Evolutionary conservation across 2,329 filamentous ascomycete species (phyloP).

Genomic region (Lachnellula hyalina): DNA sequence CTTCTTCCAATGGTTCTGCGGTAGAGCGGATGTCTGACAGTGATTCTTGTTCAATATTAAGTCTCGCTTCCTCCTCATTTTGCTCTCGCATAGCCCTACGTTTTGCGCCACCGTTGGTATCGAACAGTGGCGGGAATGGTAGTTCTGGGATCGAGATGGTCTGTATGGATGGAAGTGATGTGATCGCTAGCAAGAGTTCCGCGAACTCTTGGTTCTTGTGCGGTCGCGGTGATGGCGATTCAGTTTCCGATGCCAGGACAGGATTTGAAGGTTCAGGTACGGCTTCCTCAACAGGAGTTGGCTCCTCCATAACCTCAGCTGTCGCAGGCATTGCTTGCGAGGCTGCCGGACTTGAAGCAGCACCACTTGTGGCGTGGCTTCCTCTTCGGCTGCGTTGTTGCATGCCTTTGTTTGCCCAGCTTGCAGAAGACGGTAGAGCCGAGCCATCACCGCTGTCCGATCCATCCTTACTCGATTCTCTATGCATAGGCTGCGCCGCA

Average conservation of each 20-base stretch:
- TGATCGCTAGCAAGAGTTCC: constrained; percentile 41
- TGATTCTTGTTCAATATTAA: constrained; percentile 47
- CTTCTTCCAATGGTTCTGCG: constrained; percentile 53
- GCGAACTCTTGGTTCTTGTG: constrained; percentile 29
- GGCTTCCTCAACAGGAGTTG: constrained; percentile 17
- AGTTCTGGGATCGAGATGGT: constrained; percentile 37
- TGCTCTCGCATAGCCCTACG: constrained; percentile 71
- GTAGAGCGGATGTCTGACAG: constrained; percentile 47
- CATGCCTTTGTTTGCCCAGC: constrained; percentile 75
- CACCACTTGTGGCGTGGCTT: constrained; percentile 76
- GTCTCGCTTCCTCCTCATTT: constrained; percentile 54
- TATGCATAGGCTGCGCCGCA: constrained; percentile 60
- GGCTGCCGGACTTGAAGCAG: constrained; percentile 77
- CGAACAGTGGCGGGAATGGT: constrained; percentile 68
- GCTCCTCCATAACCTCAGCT: constrained; percentile 44
- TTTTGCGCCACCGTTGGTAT: constrained; percentile 75
- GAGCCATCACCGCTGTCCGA: constrained; percentile 73
- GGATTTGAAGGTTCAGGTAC: constrained; percentile 3
- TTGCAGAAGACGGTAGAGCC: constrained; percentile 88
- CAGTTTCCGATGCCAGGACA: constrained; percentile 7
- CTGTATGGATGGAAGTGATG: constrained; percentile 24
- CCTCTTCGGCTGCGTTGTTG: constrained; percentile 61
- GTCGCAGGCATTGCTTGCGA: constrained; percentile 52
- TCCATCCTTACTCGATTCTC: constrained; percentile 73
- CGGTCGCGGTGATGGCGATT: constrained; percentile 12